Conservation (phyloP, 257 asterid species). For the Solanum gandarillasii region DNA sequence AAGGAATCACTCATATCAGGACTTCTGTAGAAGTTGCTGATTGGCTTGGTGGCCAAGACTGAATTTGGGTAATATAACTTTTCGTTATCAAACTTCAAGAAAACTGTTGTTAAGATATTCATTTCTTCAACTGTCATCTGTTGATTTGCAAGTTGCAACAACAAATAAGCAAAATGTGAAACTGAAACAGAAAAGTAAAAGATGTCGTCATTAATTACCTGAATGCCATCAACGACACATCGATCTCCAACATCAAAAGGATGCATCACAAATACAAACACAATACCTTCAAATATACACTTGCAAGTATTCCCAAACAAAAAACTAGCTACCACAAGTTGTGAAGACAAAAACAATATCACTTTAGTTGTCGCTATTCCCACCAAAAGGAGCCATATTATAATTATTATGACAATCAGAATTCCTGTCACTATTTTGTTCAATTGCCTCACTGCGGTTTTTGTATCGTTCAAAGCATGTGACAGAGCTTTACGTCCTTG, state of each 20-base stretch:
- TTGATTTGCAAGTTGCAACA: background rate
- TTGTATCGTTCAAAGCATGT: slow-evolving; percentile 76
- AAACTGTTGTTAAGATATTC: slow-evolving; percentile 70
- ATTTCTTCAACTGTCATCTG: slow-evolving; percentile 88
- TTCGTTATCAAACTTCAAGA: slow-evolving; percentile 53
- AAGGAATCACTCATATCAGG: slow-evolving; percentile 80
- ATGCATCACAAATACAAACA: slow-evolving; percentile 79
- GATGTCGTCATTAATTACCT: slow-evolving; percentile 31
- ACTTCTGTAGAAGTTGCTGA: slow-evolving; percentile 81
- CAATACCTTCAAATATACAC: slow-evolving; percentile 63
- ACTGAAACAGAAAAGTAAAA: background rate
- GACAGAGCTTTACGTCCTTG: slow-evolving; percentile 77
- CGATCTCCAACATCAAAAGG: slow-evolving; percentile 93
- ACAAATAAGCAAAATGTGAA: background rate
- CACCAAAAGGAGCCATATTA: slow-evolving; percentile 69
- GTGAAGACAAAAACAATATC: slow-evolving; percentile 62
- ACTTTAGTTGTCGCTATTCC: slow-evolving; percentile 76
- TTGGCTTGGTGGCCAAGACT: slow-evolving; percentile 68
- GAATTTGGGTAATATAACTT: slow-evolving; percentile 67
- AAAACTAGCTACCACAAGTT: slow-evolving; percentile 62
- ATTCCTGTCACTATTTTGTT: slow-evolving; percentile 42
- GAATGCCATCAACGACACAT: slow-evolving; percentile 65
- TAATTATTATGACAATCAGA: slow-evolving; percentile 30
- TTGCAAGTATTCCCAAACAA: slow-evolving; percentile 91
- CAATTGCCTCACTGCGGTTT: slow-evolving; percentile 71